Evolutionary conservation across 495 filamentous ascomycete species (phyloP).

Genomic region (Penicillium subrubescens): DNA sequence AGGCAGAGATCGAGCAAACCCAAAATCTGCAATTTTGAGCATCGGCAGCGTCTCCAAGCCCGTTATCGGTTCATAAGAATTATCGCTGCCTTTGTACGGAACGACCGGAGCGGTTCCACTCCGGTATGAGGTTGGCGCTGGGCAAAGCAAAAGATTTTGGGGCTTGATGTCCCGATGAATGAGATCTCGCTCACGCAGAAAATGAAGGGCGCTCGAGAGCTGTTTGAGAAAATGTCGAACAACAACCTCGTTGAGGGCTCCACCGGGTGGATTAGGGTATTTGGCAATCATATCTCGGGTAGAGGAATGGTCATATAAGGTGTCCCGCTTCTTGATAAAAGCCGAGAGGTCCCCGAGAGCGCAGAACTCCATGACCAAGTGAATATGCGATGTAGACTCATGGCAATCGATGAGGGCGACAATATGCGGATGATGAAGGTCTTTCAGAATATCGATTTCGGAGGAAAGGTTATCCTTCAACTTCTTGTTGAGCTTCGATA

Average conservation of each 20-base stretch:
- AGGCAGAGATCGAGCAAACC: slow-evolving; percentile 89
- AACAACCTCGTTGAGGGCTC: slow-evolving; percentile 89
- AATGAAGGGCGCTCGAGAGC: slow-evolving; percentile 87
- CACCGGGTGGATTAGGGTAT: slow-evolving; percentile 79
- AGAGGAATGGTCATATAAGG: slow-evolving; percentile 69
- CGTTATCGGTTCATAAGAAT: slow-evolving; percentile 75
- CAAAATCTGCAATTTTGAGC: slow-evolving; percentile 97
- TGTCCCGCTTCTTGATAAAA: slow-evolving; percentile 92
- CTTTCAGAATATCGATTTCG: slow-evolving; percentile 92
- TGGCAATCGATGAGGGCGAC: slow-evolving; percentile 92
- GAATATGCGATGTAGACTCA: slow-evolving; percentile 83
- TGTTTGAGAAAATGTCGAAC: slow-evolving; percentile 96
- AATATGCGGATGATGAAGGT: slow-evolving; percentile 92
- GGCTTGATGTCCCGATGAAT: slow-evolving; percentile 98
- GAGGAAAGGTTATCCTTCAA: slow-evolving; percentile 92
- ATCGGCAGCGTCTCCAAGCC: slow-evolving; percentile 88
- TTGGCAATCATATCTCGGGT: slow-evolving; percentile 85
- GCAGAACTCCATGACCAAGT: slow-evolving; percentile 98
- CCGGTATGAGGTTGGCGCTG: slow-evolving; percentile 68
- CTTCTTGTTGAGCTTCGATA: slow-evolving; percentile 88
- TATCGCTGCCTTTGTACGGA: slow-evolving; percentile 66
- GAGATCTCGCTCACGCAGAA: slow-evolving; percentile 78
- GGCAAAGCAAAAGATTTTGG: slow-evolving; percentile 90
- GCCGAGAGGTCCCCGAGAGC: slow-evolving; percentile 88
- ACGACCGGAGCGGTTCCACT: slow-evolving; percentile 50